phyloP scores from a whole-genome alignment of 768 basidiomycete species.

The Trametes punicea region DNA sequence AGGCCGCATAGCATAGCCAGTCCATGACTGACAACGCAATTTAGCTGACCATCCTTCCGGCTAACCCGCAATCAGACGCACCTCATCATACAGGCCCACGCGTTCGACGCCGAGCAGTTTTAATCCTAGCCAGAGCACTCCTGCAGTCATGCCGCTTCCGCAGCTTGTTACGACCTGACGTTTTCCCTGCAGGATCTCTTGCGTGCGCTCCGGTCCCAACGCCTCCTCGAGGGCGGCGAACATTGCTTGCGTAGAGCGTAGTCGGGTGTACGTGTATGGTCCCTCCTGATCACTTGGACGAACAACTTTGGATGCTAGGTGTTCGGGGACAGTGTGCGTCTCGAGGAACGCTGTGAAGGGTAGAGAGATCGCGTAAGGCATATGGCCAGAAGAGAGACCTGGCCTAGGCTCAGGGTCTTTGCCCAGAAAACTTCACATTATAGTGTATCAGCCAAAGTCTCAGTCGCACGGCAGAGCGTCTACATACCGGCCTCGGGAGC shows the following conservation, averaged over 20 bases:
- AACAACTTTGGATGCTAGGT: slow-evolving; percentile 9
- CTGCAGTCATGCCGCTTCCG: slow-evolving; percentile 99
- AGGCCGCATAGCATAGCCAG: slow-evolving; percentile 79
- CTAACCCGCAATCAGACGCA: slow-evolving; percentile 34
- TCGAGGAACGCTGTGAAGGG: slow-evolving; percentile 77
- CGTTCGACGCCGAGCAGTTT: slow-evolving; percentile 58
- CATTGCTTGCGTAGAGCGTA: slow-evolving; percentile 34
- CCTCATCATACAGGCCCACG: slow-evolving; percentile 91
- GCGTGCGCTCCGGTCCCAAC: slow-evolving; percentile 54
- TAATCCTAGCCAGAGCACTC: slow-evolving; percentile 89
- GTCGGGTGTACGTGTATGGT: slow-evolving; percentile 43
- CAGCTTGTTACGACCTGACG: slow-evolving; percentile 71
- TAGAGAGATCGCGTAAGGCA: slow-evolving; percentile 80
- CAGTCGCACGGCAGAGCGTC: background rate
- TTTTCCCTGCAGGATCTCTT: slow-evolving; percentile 58
- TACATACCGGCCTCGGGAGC: slow-evolving; percentile 70
- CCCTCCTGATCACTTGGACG: slow-evolving; percentile 33
- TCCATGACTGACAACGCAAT: slow-evolving; percentile 75
- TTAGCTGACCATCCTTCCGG: background rate
- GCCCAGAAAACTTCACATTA: slow-evolving; percentile 63
- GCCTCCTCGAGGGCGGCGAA: slow-evolving; percentile 55
- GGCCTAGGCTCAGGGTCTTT: slow-evolving; percentile 86
- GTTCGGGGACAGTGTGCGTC: slow-evolving; percentile 30
- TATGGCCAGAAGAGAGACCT: slow-evolving; percentile 86
- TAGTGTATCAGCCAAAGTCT: background rate